These are phyloP conservation scores for Naganishia albida DNA, from an alignment of 1,284 basidiomycete genomes.

Conservation along the genomic window DNA sequence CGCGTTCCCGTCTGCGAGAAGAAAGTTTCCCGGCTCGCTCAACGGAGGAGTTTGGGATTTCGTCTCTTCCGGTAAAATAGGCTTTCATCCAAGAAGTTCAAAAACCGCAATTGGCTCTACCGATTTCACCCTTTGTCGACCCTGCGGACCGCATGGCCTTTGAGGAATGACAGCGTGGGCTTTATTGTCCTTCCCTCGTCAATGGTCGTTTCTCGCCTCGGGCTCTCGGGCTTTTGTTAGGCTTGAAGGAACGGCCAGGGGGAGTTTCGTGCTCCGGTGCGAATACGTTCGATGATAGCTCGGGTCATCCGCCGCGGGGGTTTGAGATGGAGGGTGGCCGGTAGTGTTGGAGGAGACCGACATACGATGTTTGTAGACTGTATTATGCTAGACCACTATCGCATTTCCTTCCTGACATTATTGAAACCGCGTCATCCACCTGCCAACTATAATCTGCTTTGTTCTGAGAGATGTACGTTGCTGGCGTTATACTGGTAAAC, in stretches of 20 bases:
- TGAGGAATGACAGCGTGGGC: conserved; percentile 20
- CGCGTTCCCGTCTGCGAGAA: conserved; percentile 55
- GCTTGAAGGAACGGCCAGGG: conserved; percentile 24
- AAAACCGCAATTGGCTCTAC: conserved; percentile 31
- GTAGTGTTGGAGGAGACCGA: conserved; percentile 35
- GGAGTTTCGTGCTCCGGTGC: conserved; percentile 21
- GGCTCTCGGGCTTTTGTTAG: conserved; percentile 22
- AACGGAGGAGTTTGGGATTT: conserved; percentile 28
- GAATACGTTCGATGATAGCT: conserved; percentile 24
- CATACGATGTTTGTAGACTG: conserved; percentile 16
- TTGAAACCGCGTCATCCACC: no score
- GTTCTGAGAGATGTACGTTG: no score
- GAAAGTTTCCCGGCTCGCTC: conserved; percentile 34
- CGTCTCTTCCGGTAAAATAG: conserved; percentile 34
- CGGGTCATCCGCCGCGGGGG: conserved; percentile 9
- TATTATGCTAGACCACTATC: not conserved
- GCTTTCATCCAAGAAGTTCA: conserved; percentile 10
- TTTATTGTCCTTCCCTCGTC: conserved; percentile 13
- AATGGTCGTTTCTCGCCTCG: conserved; percentile 27
- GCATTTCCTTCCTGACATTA: not conserved
- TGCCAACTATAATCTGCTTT: no score
- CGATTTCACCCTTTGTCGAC: conserved; percentile 11
- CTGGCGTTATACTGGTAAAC: no score
- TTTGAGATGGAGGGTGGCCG: conserved; percentile 24
- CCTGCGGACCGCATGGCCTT: conserved; percentile 19